These are phyloP conservation scores for Paramecium bursaria DNA, from an alignment of 73 alveolate genomes.

Conservation along the genomic window DNA sequence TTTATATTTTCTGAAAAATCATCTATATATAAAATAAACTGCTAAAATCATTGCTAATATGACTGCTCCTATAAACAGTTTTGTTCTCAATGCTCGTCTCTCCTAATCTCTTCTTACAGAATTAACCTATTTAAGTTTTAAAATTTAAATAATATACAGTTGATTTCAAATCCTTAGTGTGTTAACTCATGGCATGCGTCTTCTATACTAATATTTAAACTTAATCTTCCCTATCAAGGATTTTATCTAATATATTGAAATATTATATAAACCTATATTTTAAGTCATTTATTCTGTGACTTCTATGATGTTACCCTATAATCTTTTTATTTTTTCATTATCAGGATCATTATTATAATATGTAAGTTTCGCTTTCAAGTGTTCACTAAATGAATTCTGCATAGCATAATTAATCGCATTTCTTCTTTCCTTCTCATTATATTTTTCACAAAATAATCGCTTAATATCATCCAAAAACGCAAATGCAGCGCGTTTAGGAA, in stretches of 20 bases:
- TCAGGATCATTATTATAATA: slow-evolving; percentile 54
- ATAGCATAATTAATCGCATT: slow-evolving; percentile 44
- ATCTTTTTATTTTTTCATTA: slow-evolving; percentile 20
- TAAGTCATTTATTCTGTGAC: slow-evolving; percentile 45
- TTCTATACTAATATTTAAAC: slow-evolving; percentile 27
- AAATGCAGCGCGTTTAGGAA: slow-evolving; percentile 69
- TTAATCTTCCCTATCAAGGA: slow-evolving; percentile 47
- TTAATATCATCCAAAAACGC: slow-evolving; percentile 69
- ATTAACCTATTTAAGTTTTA: neutral
- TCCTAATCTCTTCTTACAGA: slow-evolving; percentile 47
- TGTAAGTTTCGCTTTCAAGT: slow-evolving; percentile 6
- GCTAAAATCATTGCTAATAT: slow-evolving; percentile 31
- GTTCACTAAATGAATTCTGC: slow-evolving; percentile 24
- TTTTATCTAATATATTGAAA: slow-evolving; percentile 10
- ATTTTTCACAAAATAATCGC: slow-evolving; percentile 26
- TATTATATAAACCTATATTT: neutral
- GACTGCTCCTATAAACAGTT: slow-evolving; percentile 33
- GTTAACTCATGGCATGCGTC: slow-evolving; percentile 19
- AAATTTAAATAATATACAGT: slow-evolving; percentile 12
- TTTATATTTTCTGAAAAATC: too few relatives aligned
- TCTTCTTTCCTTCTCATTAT: slow-evolving; percentile 11
- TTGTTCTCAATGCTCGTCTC: slow-evolving; percentile 31
- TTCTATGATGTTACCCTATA: neutral
- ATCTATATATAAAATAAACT: slow-evolving; percentile 45
- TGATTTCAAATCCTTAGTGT: neutral